phyloP scores from a whole-genome alignment of 257 asterid genomes.

The Solanum lycopersicoides region DNA sequence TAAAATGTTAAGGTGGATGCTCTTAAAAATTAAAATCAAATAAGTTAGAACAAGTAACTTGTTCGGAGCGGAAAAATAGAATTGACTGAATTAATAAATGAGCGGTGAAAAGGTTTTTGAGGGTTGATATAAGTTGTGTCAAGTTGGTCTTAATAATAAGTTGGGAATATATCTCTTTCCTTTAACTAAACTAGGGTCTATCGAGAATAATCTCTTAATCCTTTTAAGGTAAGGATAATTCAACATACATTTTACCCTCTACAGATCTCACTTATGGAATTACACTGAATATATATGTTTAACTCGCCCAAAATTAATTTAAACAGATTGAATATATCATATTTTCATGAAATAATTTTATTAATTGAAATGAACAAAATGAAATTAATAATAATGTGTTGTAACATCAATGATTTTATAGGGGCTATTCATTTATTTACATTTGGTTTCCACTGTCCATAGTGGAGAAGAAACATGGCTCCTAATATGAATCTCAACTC shows the following conservation, averaged over 20 bases:
- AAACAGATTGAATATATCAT: neutral
- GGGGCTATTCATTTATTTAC: neutral
- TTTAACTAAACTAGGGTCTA: accelerated
- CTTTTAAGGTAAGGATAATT: too few relatives aligned
- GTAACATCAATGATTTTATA: neutral
- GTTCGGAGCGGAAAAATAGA: neutral
- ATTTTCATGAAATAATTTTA: neutral
- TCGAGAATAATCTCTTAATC: too few relatives aligned
- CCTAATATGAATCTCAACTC: neutral
- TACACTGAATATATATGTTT: too few relatives aligned
- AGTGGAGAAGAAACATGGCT: neutral
- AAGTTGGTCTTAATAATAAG: too few relatives aligned
- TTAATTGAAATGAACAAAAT: neutral
- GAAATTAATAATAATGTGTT: neutral
- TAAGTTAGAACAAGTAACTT: neutral
- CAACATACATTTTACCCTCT: too few relatives aligned
- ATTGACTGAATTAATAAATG: neutral
- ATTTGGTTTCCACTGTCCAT: neutral
- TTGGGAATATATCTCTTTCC: too few relatives aligned
- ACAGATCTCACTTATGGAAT: too few relatives aligned
- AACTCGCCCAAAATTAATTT: neutral
- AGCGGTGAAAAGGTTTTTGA: neutral
- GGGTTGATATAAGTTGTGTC: neutral
- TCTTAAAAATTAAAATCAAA: neutral
- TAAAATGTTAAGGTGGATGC: neutral